phyloP scores from a whole-genome alignment of 805 yeast genomes.

The Pichia sporocuriosa region DNA sequence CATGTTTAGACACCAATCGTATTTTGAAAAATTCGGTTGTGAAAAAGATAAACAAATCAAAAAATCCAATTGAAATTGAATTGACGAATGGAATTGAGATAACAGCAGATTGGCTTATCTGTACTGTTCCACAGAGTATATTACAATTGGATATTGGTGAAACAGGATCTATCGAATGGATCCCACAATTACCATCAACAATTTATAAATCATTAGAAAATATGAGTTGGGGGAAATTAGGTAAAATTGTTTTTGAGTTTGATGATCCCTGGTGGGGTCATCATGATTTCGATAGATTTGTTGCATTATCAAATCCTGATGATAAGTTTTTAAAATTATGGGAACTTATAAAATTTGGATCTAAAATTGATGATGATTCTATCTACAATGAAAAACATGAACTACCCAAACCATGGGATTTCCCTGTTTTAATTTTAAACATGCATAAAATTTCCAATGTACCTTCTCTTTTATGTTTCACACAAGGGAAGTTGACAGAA shows the following conservation, averaged over 20 bases:
- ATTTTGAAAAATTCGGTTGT: constrained; percentile 40
- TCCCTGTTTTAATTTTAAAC: constrained; percentile 59
- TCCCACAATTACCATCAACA: constrained; percentile 45
- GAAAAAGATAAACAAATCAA: constrained; percentile 29
- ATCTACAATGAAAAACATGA: background rate
- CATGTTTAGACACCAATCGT: constrained; percentile 33
- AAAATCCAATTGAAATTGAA: constrained; percentile 24
- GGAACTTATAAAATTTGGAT: background rate
- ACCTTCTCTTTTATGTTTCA: constrained; percentile 57
- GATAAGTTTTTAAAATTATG: constrained; percentile 3
- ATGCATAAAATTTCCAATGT: constrained; percentile 40
- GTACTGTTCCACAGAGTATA: constrained; percentile 74
- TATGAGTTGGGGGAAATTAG: constrained; percentile 60
- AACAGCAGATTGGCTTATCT: constrained; percentile 51
- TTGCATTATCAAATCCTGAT: constrained; percentile 37
- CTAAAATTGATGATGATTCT: too few relatives aligned
- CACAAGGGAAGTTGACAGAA: constrained; percentile 70
- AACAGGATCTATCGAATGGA: constrained; percentile 46
- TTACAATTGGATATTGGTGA: constrained; percentile 36
- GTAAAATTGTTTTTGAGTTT: constrained; percentile 69
- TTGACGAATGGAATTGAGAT: constrained; percentile 30
- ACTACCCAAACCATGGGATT: constrained; percentile 43
- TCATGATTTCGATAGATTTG: constrained; percentile 42
- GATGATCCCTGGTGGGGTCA: constrained; percentile 53
- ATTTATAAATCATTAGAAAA: constrained; percentile 38